These are phyloP conservation scores for Paradendryphiella salina DNA, from an alignment of 2,329 filamentous ascomycete species.

Conservation along the genomic window DNA sequence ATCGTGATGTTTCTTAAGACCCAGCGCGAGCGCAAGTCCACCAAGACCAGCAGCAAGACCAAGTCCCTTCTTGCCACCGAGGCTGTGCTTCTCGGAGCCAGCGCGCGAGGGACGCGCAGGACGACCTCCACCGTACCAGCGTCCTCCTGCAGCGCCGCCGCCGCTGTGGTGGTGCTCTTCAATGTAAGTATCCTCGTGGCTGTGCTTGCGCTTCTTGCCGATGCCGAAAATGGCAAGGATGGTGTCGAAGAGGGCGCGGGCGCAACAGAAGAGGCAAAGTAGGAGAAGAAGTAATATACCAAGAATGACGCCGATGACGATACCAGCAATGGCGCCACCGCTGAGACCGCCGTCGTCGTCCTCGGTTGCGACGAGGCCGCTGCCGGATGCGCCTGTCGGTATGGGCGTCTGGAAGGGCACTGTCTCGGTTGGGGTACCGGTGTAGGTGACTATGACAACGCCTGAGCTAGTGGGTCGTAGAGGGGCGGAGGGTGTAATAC, in stretches of 20 bases:
- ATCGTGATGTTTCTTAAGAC: slow-evolving; percentile 51
- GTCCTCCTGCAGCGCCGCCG: slow-evolving; percentile 61
- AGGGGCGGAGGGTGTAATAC: slow-evolving; percentile 55
- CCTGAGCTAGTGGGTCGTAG: slow-evolving; percentile 58
- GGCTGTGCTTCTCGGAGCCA: slow-evolving; percentile 38
- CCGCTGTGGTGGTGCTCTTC: slow-evolving; percentile 67
- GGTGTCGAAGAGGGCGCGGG: slow-evolving; percentile 59
- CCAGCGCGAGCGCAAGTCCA: slow-evolving; percentile 50
- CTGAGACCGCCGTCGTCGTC: slow-evolving; percentile 56
- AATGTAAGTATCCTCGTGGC: slow-evolving; percentile 62
- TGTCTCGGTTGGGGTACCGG: slow-evolving; percentile 52
- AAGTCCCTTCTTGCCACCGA: slow-evolving; percentile 39
- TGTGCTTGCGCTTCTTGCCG: slow-evolving; percentile 53
- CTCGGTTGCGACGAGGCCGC: slow-evolving; percentile 37
- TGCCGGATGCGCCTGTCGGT: slow-evolving; percentile 56
- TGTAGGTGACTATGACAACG: slow-evolving; percentile 55
- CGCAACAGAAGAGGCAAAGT: slow-evolving; percentile 73
- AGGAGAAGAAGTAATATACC: slow-evolving; percentile 69
- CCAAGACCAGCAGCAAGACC: slow-evolving; percentile 51
- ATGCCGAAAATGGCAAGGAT: slow-evolving; percentile 64
- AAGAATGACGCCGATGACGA: slow-evolving; percentile 73
- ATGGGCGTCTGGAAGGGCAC: slow-evolving; percentile 57
- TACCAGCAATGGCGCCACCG: slow-evolving; percentile 76
- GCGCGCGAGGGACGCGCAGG: slow-evolving; percentile 43
- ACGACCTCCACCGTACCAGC: slow-evolving; percentile 52